These are phyloP conservation scores for Pneumocystis canis DNA, from an alignment of 1,139 yeast genomes.

Conservation along the genomic window DNA sequence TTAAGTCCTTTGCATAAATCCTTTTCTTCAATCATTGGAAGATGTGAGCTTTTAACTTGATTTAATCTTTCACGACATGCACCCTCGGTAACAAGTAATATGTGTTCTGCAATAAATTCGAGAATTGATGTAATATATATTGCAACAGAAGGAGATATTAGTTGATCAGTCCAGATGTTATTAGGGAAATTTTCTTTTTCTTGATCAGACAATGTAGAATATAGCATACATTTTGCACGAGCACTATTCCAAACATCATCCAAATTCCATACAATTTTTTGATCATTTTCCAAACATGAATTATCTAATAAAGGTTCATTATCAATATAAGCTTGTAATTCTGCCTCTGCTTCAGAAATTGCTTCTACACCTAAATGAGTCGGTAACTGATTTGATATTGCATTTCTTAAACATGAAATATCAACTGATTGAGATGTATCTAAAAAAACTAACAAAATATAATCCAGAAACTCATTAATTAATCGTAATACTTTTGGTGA, in stretches of 20 bases:
- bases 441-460: conserved; percentile 10
- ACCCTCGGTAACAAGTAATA: not conserved
- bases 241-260: conserved; percentile 12
- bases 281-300: not conserved
- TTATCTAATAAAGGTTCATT: conserved; percentile 10
- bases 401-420: conserved; percentile 8
- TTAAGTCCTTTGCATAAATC: not conserved
- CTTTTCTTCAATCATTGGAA: not conserved
- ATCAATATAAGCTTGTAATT: conserved; percentile 12
- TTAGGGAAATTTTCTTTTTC: conserved; percentile 10
- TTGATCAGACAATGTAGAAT: conserved; percentile 15
- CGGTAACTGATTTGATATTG: conserved; percentile 9
- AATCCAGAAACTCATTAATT: conserved; percentile 14
- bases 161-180: not conserved
- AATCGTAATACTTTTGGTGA: not conserved
- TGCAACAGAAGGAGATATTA: not conserved
- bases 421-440: conserved; percentile 10
- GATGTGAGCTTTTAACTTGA: not conserved
- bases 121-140: not conserved
- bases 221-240: conserved; percentile 15
- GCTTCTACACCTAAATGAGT: conserved; percentile 14
- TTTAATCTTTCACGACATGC: not conserved
- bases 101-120: not conserved
- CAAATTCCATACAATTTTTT: conserved; percentile 1
- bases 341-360: conserved; percentile 14